A percentile compares a stretch with the other conserved stretches of the same genome.
Conservation (phyloP, 106 monocot species). For the Apostasia ramifera region DNA sequence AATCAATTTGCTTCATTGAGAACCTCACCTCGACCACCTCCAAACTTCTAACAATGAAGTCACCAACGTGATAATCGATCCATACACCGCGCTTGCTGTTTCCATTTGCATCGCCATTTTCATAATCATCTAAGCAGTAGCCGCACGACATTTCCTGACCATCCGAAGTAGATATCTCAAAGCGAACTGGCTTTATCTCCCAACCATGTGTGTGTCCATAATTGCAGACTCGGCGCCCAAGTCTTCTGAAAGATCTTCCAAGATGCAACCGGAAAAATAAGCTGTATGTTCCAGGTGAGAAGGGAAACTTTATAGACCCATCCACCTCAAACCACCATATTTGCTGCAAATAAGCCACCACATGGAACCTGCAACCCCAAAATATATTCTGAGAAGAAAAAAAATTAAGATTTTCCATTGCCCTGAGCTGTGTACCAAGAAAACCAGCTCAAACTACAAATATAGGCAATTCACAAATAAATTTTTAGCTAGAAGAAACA, state of each 20-base stretch:
- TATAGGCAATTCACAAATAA: neutral
- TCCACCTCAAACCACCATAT: constrained; percentile 53
- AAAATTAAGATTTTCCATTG: neutral
- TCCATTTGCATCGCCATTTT: constrained; percentile 18
- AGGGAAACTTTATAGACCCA: constrained; percentile 24
- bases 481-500: neutral
- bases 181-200: constrained; percentile 35
- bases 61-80: constrained; percentile 39
- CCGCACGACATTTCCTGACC: constrained; percentile 26
- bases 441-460: too few species aligned
- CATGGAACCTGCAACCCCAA: constrained; percentile 16
- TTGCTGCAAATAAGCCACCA: constrained; percentile 44
- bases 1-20: constrained; percentile 47
- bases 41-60: constrained; percentile 20
- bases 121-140: constrained; percentile 27
- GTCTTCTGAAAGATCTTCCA: constrained; percentile 27
- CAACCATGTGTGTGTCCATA: constrained; percentile 44
- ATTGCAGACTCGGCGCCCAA: constrained; percentile 26
- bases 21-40: constrained; percentile 31
- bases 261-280: constrained; percentile 36
- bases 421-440: too few species aligned
- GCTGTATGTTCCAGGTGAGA: constrained; percentile 34
- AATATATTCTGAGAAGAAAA: neutral
- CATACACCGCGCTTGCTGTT: constrained; percentile 28
- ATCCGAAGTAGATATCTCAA: constrained; percentile 36